Evolutionary conservation across 352 stramenopile genomes (phyloP), one percentile per base, ranked within the genome.

Genomic region (Pythium biforme): DNA sequence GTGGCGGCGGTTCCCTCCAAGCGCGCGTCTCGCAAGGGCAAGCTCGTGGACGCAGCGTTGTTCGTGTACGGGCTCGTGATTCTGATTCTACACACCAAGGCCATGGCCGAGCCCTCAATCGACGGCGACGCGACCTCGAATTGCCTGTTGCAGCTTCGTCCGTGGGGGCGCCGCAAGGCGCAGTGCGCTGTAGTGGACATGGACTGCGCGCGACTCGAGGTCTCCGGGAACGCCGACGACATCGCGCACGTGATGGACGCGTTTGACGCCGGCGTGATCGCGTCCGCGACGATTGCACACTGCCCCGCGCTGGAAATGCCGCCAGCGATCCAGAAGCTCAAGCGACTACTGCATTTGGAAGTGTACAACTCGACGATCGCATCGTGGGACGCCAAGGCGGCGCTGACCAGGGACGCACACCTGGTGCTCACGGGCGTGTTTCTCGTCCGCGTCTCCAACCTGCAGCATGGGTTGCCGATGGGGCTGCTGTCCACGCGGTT

Each of bases 291-390:
- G 12, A 57, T 72, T 54, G 52, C 64, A 29, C 55, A 68, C 47
- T 72, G 64, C 33, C 59, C 59, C 0, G 19, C 27, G 7, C 59
- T 72, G 0, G 47, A 64, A 19, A 72, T 72, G 37, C 64, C 64
- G 4, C 25, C 58, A 20, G 33, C 47, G 5, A 64, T 72, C 29
- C 53, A 72, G 49, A 12, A 27, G 3, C 33, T 72, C 4, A 31
- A 12, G 31, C 41, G 57, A 9, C 33, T 68, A 12, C 39, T 68
- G 1, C 47, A 64, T 15, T 23, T 72, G 6, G 64, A 72, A 40
- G 52, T 72, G 14, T 68, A 68, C 54, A 72, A 72, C 48, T 68
- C 59, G 27, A 72, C 59, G n/a, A 23, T 72, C 4, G 19, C 39
- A 6, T 22, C 43, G 17, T 72, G 64, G 64, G 47, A 51, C 5